phyloP scores from a whole-genome alignment of 306 rosid species.

The Prunus salicina region DNA sequence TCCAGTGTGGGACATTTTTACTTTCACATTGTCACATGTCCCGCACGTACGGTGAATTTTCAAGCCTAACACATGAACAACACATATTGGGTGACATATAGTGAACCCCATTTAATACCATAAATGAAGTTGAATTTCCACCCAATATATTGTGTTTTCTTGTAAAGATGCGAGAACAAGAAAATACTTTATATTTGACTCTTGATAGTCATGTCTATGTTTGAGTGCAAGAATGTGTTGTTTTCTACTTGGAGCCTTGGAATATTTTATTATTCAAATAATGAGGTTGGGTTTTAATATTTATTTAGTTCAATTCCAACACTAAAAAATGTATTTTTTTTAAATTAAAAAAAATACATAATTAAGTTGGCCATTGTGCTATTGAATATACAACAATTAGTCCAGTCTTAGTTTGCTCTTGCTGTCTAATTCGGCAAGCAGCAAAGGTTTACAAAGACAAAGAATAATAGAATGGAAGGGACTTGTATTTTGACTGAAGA shows the following conservation, averaged over 20 bases:
- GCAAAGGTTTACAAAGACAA: background rate
- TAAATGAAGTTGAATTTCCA: background rate
- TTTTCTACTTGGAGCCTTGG: conserved; percentile 11
- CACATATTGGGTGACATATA: too few species aligned
- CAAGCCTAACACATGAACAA: too few species aligned
- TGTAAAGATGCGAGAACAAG: conserved; percentile 8
- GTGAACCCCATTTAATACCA: background rate
- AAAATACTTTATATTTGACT: background rate
- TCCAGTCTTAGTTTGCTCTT: background rate
- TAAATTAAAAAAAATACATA: background rate
- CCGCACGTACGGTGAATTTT: too few species aligned
- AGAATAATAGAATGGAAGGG: background rate
- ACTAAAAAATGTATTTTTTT: background rate
- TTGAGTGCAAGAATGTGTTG: background rate
- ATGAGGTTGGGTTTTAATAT: background rate
- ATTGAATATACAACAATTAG: background rate
- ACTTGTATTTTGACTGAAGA: background rate
- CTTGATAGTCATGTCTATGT: background rate
- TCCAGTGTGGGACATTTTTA: too few species aligned
- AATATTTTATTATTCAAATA: conserved; percentile 1
- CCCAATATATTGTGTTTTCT: background rate
- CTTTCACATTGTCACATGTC: too few species aligned
- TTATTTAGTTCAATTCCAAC: background rate
- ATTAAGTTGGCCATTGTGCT: background rate
- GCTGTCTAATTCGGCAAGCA: conserved; percentile 11